Evolutionary conservation across 257 asterid genomes (phyloP).

Genomic region (Lycium ferocissimum): DNA sequence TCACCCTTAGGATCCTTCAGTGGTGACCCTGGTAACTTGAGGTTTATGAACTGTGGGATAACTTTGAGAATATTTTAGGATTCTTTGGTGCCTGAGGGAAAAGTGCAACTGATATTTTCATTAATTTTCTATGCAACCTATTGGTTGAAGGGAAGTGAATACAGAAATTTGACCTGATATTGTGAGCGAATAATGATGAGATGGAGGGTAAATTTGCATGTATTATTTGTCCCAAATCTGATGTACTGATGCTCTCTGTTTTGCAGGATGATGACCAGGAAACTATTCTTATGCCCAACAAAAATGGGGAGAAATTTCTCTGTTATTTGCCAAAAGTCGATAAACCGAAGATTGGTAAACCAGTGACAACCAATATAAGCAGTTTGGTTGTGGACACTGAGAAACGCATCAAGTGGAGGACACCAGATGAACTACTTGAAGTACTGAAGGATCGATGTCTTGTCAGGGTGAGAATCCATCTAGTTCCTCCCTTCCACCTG

Average conservation of each 20-base stretch:
- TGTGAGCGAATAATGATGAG: constrained; percentile 10
- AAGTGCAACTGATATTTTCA: constrained; percentile 3
- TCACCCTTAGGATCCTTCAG: background rate
- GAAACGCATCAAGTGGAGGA: constrained; percentile 72
- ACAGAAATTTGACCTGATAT: constrained; percentile 21
- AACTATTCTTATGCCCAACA: constrained; percentile 73
- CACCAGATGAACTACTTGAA: constrained; percentile 96
- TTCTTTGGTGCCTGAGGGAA: constrained; percentile 12
- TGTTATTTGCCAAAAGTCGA: constrained; percentile 90
- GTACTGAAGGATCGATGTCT: constrained; percentile 86
- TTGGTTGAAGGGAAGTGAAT: background rate
- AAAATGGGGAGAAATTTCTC: constrained; percentile 79
- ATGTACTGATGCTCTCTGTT: constrained; percentile 28
- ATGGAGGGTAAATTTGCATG: constrained; percentile 25
- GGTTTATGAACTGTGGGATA: constrained; percentile 20
- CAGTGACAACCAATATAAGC: constrained; percentile 76
- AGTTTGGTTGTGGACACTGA: constrained; percentile 90
- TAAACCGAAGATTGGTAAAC: constrained; percentile 76
- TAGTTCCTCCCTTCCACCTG: background rate
- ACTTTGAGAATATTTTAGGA: constrained; percentile 25
- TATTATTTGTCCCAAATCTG: background rate
- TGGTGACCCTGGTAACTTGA: background rate
- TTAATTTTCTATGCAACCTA: background rate
- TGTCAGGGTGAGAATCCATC: constrained; percentile 64
- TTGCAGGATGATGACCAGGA: constrained; percentile 89